Evolutionary conservation across 371 early-diverging fungal genomes (phyloP).

Genomic region (Mortierella sp.): DNA sequence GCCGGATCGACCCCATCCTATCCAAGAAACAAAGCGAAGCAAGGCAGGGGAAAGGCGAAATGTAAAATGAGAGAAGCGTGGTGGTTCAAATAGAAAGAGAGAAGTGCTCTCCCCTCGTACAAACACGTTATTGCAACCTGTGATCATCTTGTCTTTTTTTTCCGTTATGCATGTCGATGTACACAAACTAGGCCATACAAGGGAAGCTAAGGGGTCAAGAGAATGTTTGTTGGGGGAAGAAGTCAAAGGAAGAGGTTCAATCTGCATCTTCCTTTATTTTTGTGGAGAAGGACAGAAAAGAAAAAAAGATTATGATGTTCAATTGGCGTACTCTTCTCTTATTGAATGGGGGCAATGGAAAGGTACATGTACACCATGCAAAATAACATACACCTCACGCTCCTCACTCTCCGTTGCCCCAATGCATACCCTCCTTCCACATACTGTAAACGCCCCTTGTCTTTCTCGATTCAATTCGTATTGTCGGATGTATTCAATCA

Average conservation of each 20-base stretch:
- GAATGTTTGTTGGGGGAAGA: slow-evolving; percentile 9
- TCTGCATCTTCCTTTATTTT: not conserved
- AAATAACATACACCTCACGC: not conserved
- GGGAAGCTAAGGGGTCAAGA: not conserved
- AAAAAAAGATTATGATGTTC: not conserved
- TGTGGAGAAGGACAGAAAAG: not conserved
- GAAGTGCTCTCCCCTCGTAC: slow-evolving; percentile 9
- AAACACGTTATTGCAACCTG: slow-evolving; percentile 39
- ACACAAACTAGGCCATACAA: not conserved
- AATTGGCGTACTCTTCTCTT: not conserved
- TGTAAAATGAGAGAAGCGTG: not conserved
- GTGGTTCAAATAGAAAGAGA: not conserved
- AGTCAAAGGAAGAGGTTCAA: not conserved
- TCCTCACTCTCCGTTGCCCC: not conserved
- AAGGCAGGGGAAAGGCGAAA: not conserved
- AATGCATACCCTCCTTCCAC: not conserved
- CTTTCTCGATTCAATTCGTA: not conserved
- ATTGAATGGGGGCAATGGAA: not conserved
- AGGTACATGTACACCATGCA: not conserved
- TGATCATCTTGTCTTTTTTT: slow-evolving; percentile 9
- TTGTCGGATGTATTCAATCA: not conserved
- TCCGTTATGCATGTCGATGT: not conserved
- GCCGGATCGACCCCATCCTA: too few relatives aligned
- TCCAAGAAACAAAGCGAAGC: not conserved
- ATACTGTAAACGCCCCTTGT: too few relatives aligned